Evolutionary conservation across 83 land plant species (phyloP).

Genomic region (Isoetes engelmannii): DNA sequence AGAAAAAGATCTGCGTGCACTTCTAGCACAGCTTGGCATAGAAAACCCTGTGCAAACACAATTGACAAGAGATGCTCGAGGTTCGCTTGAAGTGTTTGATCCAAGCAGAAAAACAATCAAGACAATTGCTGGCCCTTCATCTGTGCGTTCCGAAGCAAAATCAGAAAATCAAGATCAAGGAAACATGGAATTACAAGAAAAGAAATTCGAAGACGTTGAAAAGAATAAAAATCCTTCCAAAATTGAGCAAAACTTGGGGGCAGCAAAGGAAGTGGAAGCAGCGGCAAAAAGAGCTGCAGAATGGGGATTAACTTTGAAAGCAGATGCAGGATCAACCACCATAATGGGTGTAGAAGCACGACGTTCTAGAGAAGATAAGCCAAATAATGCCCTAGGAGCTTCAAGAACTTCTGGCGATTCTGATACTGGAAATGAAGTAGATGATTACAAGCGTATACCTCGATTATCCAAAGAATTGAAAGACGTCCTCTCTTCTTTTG

Average conservation of each 20-base stretch:
- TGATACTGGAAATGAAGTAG: neutral
- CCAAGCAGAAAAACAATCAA: conserved; percentile 24
- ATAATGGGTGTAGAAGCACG: conserved; percentile 47
- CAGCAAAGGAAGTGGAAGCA: neutral
- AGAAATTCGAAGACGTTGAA: neutral
- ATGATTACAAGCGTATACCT: neutral
- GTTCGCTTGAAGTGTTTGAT: conserved; percentile 70
- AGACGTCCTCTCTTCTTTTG: conserved; percentile 24
- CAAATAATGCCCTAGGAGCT: neutral
- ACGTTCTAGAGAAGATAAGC: conserved; percentile 39
- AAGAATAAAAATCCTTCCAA: neutral
- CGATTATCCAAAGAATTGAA: conserved; percentile 23
- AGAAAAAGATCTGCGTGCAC: no score
- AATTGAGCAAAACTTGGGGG: neutral
- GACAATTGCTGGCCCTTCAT: conserved; percentile 37
- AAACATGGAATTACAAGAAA: neutral
- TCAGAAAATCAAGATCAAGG: neutral
- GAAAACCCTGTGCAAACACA: no score
- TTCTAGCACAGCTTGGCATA: no score
- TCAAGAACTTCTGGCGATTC: conserved; percentile 17
- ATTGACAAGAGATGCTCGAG: conserved; percentile 48
- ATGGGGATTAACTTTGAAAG: conserved; percentile 73
- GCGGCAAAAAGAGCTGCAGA: conserved; percentile 63
- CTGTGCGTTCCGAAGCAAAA: neutral
- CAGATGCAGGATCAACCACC: conserved; percentile 52